A percentile compares a stretch with the other conserved stretches of the same genome.
Conservation (phyloP, 148 eudicot genomes). For the Polygonum maritimum region DNA sequence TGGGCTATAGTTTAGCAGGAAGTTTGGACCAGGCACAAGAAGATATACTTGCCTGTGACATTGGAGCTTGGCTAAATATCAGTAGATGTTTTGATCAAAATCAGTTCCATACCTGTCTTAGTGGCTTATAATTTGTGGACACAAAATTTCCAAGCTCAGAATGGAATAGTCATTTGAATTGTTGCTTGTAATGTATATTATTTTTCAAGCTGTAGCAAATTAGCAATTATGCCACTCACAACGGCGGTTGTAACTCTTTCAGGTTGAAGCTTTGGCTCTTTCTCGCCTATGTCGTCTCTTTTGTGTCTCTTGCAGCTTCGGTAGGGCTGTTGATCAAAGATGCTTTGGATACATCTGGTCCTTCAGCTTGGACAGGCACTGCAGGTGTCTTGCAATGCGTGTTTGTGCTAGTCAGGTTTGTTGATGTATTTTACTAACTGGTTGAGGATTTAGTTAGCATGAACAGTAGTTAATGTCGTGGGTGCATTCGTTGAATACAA, state of each 20-base stretch:
- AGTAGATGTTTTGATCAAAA: background rate
- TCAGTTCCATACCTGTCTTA: background rate
- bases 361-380: constrained; percentile 89
- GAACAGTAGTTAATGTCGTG: background rate
- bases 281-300: constrained; percentile 82
- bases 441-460: background rate
- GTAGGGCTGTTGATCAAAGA: constrained; percentile 90
- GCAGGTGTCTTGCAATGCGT: constrained; percentile 97
- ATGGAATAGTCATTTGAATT: background rate
- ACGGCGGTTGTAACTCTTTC: constrained; percentile 16
- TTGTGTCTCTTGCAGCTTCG: constrained; percentile 89
- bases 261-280: constrained; percentile 98
- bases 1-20: background rate
- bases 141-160: background rate
- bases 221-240: background rate
- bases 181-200: background rate
- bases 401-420: constrained; percentile 71
- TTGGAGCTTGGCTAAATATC: background rate
- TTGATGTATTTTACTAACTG: background rate
- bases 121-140: background rate
- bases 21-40: background rate
- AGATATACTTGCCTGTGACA: background rate
- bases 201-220: background rate
- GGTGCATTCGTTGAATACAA: background rate
- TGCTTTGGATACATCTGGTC: constrained; percentile 60